Conservation (phyloP, 345 rosid species). For the Orychophragmus violaceus region DNA sequence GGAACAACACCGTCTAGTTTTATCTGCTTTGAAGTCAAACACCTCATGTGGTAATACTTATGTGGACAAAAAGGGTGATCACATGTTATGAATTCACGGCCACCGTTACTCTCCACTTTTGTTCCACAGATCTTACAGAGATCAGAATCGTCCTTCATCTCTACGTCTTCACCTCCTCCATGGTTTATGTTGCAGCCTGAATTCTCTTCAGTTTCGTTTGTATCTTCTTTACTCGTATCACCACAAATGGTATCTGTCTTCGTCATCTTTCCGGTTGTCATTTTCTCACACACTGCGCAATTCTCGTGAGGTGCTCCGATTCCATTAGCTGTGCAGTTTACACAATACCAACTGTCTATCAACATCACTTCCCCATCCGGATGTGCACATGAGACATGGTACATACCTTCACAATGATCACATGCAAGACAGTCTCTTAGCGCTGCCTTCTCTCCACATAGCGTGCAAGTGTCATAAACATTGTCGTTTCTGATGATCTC, state of each 20-base stretch:
- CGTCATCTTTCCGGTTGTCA: conserved; percentile 37
- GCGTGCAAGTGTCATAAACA: conserved; percentile 36
- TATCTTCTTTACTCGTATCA: conserved; percentile 31
- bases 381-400: conserved; percentile 73
- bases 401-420: conserved; percentile 80
- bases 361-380: conserved; percentile 63
- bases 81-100: conserved; percentile 44
- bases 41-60: conserved; percentile 71
- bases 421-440: conserved; percentile 64
- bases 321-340: conserved; percentile 51
- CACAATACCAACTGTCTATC: conserved; percentile 68
- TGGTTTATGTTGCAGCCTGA: conserved; percentile 34
- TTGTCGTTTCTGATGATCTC: conserved; percentile 40
- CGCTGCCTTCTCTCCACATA: conserved; percentile 63
- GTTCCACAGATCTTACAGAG: conserved; percentile 60
- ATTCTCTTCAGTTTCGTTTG: conserved; percentile 35
- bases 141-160: conserved; percentile 1
- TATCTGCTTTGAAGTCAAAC: conserved; percentile 64
- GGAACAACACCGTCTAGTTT: conserved; percentile 43
- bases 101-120: conserved; percentile 23
- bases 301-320: conserved; percentile 60
- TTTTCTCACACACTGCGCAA: conserved; percentile 66
- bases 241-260: conserved; percentile 11
- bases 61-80: conserved; percentile 54
- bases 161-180: conserved; percentile 18